phyloP scores from a whole-genome alignment of 352 stramenopile genomes.

The Phytophthora agathidicida region DNA sequence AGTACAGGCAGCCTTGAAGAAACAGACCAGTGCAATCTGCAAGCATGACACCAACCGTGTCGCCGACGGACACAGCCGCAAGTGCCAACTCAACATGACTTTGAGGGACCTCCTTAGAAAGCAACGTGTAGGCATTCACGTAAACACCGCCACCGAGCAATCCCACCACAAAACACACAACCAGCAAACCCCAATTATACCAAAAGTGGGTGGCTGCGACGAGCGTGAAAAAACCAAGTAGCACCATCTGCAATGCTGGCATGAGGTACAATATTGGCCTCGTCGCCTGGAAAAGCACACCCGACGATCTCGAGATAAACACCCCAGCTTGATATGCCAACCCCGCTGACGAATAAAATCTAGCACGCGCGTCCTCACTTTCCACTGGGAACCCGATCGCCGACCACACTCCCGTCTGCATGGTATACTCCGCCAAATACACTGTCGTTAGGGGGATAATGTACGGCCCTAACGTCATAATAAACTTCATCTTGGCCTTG shows the following conservation, averaged over 20 bases:
- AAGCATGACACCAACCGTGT: constrained; percentile 90
- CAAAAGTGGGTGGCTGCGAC: constrained; percentile 81
- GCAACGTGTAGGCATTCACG: constrained; percentile 92
- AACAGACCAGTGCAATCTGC: constrained; percentile 90
- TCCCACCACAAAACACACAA: constrained; percentile 87
- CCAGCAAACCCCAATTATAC: constrained; percentile 88
- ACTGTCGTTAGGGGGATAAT: constrained; percentile 92
- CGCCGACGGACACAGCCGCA: constrained; percentile 85
- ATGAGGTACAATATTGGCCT: constrained; percentile 88
- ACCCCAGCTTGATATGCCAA: constrained; percentile 93
- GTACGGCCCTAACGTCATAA: constrained; percentile 89
- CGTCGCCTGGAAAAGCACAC: constrained; percentile 80
- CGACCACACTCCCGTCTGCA: constrained; percentile 94
- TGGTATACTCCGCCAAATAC: constrained; percentile 94
- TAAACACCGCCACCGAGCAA: constrained; percentile 91
- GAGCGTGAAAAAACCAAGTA: constrained; percentile 89
- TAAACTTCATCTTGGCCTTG: constrained; percentile 70
- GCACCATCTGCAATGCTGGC: constrained; percentile 81
- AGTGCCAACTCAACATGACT: constrained; percentile 90
- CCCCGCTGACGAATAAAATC: constrained; percentile 92
- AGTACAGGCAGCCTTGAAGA: constrained; percentile 93
- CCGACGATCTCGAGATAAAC: constrained; percentile 92
- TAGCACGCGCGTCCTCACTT: constrained; percentile 63
- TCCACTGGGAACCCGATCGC: constrained; percentile 93
- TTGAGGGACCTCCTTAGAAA: constrained; percentile 79